Evolutionary conservation across 176 grass and related monocot species (phyloP), one percentile per base, ranked within the genome.

Genomic region (Hsuehochloa calcarea): DNA sequence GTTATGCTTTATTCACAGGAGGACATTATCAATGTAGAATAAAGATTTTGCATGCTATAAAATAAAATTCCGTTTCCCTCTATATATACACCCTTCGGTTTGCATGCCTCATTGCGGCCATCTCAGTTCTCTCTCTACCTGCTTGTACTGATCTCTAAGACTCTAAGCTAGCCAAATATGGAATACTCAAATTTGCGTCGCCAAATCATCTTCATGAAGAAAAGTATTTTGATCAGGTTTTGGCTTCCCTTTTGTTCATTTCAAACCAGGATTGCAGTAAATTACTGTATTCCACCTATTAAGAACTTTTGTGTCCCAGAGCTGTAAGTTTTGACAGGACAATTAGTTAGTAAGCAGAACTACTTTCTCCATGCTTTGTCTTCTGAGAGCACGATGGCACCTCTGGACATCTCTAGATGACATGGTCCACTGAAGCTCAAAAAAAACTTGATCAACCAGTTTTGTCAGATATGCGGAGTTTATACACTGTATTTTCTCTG

Each of bases 171-270:
- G 22, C 44, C 56, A 92, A 63, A 77, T n/a, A 95, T 92, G 90
- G 88, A 92, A 34, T 76, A 86, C 41, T 72, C 85, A 68, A 87
- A 69, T 65, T 89, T 91, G 70, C 50, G 11, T 59, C 90, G 78
- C 68, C 87, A 90, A 63, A 59, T 84, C 50, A 72, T 55, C 82
- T 84, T 29, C 80, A 90, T 95, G 93, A 95, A 88, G 93, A 95
- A 88, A 89, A 90, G 65, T 54, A 72, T 95, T 75, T 95, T 74
- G 93, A 95, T 95, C 90, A 95, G 93, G 93, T 92, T 90, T 74
- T 63, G 15, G 60, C 25, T 34, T 43, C 8, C 15, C 40, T 19
- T 80, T 70, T 67, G 25, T 82, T 54, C 60, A 50, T 76, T 20
- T 10, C 16, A 84, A 55, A 87, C 19, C 54, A 6, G 51, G 27